Evolutionary conservation across 257 asterid genomes (phyloP).

Genomic region (Gentiana straminea): DNA sequence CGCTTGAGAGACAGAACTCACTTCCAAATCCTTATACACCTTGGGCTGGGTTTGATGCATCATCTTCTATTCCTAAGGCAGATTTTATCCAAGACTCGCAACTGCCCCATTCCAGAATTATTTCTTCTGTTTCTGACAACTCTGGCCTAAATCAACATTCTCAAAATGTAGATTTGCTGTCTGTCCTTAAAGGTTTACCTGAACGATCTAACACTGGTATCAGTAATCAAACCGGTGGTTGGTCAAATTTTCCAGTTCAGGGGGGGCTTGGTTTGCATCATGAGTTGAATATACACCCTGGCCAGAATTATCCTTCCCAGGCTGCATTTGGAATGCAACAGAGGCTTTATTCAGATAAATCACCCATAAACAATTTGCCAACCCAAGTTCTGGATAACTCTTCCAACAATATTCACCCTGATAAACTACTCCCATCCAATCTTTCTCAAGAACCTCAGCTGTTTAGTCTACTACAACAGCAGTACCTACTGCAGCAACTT

Average conservation of each 20-base stretch:
- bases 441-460: slow-evolving; percentile 76
- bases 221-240: slow-evolving; percentile 43
- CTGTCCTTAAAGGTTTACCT: slow-evolving; percentile 48
- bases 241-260: slow-evolving; percentile 70
- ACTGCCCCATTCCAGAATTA: slow-evolving; percentile 36
- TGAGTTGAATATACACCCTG: slow-evolving; percentile 54
- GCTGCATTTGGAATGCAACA: slow-evolving; percentile 54
- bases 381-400: slow-evolving; percentile 49
- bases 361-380: slow-evolving; percentile 28
- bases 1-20: slow-evolving; percentile 75
- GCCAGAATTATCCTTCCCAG: slow-evolving; percentile 53
- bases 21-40: slow-evolving; percentile 41
- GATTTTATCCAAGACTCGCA: slow-evolving; percentile 43
- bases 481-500: slow-evolving; percentile 61
- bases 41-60: slow-evolving; percentile 61
- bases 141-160: slow-evolving; percentile 31
- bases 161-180: slow-evolving; percentile 55
- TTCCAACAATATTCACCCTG: slow-evolving; percentile 42
- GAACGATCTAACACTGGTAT: slow-evolving; percentile 37
- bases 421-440: slow-evolving; percentile 44
- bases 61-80: slow-evolving; percentile 30
- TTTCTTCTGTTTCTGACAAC: slow-evolving; percentile 41
- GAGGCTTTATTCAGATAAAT: slow-evolving; percentile 52
- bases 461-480: slow-evolving; percentile 73
- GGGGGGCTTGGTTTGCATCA: slow-evolving; percentile 49